A percentile compares a stretch with the other conserved stretches of the same genome.
phyloP scores from a whole-genome alignment of 345 rosid species.

The Euphorbia tirucalli region DNA sequence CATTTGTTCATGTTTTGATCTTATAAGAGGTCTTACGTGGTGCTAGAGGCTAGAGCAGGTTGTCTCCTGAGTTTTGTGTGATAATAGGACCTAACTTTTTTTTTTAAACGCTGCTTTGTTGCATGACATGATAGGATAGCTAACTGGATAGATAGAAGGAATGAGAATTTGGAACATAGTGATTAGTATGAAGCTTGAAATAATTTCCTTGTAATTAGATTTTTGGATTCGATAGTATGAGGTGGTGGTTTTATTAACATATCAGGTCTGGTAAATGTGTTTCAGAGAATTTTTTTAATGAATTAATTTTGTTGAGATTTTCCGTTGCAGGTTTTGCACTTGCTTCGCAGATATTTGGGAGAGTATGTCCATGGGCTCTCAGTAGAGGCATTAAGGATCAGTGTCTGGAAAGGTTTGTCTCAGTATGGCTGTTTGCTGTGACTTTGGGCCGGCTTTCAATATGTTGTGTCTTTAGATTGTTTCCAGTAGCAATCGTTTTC shows the following conservation, averaged over 20 bases:
- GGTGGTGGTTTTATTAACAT: neutral
- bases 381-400: conserved; percentile 81
- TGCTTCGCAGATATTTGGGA: conserved; percentile 96
- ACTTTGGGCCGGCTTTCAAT: neutral
- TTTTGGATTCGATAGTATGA: neutral
- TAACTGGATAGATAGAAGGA: neutral
- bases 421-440: neutral
- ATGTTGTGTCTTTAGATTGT: neutral
- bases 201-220: neutral
- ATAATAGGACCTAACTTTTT: neutral
- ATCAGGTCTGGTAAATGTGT: neutral
- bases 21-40: neutral
- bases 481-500: conserved; percentile 6
- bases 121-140: neutral
- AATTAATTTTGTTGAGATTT: neutral
- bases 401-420: conserved; percentile 93
- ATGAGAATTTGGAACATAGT: neutral
- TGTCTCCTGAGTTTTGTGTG: neutral
- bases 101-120: neutral
- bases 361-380: conserved; percentile 98
- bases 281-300: neutral
- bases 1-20: neutral
- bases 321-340: conserved; percentile 70
- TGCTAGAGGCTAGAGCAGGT: neutral
- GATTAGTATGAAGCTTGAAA: neutral